Percentiles rank a stretch among this genome's conserved stretches.
These are phyloP conservation scores for Scleroderma bovista DNA, from an alignment of 768 basidiomycete genomes.

Conservation along the genomic window DNA sequence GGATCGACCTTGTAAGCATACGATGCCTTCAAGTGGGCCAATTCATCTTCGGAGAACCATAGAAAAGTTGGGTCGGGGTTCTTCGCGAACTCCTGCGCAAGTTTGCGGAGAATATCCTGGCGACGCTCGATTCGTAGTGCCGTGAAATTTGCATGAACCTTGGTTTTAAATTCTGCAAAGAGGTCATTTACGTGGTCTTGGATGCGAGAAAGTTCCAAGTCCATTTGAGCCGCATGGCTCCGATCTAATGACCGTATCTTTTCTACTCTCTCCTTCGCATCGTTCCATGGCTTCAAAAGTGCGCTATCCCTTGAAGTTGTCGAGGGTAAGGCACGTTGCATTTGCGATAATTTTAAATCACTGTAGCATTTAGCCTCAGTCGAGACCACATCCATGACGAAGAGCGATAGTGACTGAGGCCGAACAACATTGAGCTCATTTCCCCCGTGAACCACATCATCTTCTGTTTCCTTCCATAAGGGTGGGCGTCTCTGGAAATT, in stretches of 20 bases:
- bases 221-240: constrained; percentile 15
- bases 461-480: constrained; percentile 17
- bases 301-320: not conserved
- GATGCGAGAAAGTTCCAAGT: constrained; percentile 34
- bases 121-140: constrained; percentile 36
- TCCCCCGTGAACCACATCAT: not conserved
- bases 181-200: constrained; percentile 36
- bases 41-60: constrained; percentile 16
- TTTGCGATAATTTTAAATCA: constrained; percentile 1
- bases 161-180: constrained; percentile 24
- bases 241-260: constrained; percentile 5
- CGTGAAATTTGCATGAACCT: constrained; percentile 29
- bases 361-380: constrained; percentile 2
- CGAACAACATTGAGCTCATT: constrained; percentile 9
- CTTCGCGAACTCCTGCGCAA: constrained; percentile 38
- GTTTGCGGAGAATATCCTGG: constrained; percentile 41
- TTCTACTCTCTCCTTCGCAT: constrained; percentile 22
- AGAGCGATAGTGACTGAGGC: constrained; percentile 5
- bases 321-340: not conserved
- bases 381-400: constrained; percentile 29
- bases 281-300: constrained; percentile 35
- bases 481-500: constrained; percentile 23
- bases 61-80: constrained; percentile 27
- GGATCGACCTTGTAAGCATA: constrained; percentile 43
- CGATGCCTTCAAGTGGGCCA: constrained; percentile 41